These are phyloP conservation scores for Sphenostylis stenocarpa DNA, from an alignment of 306 rosid genomes.

Conservation along the genomic window DNA sequence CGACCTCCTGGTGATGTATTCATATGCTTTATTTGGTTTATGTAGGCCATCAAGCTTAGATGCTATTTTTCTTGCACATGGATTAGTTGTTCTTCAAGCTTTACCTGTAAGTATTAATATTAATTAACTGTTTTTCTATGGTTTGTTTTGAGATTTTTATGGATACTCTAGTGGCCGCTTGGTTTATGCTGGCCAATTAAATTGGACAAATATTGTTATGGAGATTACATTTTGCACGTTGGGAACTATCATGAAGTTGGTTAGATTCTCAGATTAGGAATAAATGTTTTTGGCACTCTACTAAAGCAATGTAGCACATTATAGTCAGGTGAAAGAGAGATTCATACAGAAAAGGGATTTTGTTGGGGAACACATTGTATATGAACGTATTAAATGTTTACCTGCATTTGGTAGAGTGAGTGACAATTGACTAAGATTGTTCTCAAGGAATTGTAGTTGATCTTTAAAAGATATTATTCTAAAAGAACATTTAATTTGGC, in stretches of 20 bases:
- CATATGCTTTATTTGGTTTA: conserved; percentile 29
- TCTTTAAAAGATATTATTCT: neutral
- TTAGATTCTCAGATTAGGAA: neutral
- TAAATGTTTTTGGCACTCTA: neutral
- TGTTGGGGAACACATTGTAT: neutral
- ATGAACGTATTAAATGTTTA: neutral
- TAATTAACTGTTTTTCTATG: neutral
- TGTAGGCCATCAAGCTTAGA: conserved; percentile 94
- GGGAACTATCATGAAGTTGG: neutral
- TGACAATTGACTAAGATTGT: neutral
- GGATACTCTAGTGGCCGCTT: neutral
- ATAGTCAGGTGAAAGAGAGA: conserved; percentile 14
- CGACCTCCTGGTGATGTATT: conserved; percentile 18
- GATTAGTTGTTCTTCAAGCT: conserved; percentile 69
- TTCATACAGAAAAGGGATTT: neutral
- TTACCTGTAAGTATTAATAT: conserved; percentile 76
- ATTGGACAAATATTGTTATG: neutral
- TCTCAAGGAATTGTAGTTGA: neutral
- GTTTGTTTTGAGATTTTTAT: neutral
- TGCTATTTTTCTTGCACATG: conserved; percentile 85
- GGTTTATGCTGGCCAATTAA: neutral
- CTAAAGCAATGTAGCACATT: neutral
- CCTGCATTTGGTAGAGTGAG: neutral
- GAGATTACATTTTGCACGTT: neutral
- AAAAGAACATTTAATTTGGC: neutral